These are phyloP conservation scores for Pseudogymnoascus sp. DNA, from an alignment of 2,329 filamentous ascomycete species.

Conservation along the genomic window DNA sequence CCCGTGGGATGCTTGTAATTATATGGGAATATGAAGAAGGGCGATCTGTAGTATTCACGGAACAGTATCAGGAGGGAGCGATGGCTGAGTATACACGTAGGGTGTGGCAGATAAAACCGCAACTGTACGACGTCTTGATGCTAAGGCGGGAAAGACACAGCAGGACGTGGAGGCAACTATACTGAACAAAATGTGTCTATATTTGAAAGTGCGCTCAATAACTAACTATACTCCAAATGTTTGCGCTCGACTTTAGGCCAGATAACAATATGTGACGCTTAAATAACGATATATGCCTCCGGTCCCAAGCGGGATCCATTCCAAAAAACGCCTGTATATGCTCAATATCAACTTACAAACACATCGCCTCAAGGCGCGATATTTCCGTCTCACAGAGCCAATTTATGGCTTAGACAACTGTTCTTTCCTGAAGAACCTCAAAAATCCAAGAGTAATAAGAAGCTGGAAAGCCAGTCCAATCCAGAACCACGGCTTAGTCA, in stretches of 20 bases:
- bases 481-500: constrained; percentile 52
- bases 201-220: background rate
- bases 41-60: too few relatives aligned
- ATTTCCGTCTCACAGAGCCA: background rate
- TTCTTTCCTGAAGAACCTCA: constrained; percentile 49
- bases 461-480: constrained; percentile 49
- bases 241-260: background rate
- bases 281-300: background rate
- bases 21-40: too few relatives aligned
- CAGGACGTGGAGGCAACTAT: background rate
- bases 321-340: background rate
- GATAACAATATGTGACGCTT: background rate
- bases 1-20: too few relatives aligned
- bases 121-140: background rate
- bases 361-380: background rate
- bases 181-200: background rate
- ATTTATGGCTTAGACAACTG: constrained; percentile 45
- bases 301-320: background rate
- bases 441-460: constrained; percentile 48
- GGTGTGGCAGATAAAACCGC: background rate
- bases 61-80: too few relatives aligned
- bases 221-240: background rate
- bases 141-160: background rate
- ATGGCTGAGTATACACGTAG: too few relatives aligned
- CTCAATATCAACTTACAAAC: background rate